These are phyloP conservation scores for Firmiana major DNA, from an alignment of 345 rosid species.

Conservation along the genomic window DNA sequence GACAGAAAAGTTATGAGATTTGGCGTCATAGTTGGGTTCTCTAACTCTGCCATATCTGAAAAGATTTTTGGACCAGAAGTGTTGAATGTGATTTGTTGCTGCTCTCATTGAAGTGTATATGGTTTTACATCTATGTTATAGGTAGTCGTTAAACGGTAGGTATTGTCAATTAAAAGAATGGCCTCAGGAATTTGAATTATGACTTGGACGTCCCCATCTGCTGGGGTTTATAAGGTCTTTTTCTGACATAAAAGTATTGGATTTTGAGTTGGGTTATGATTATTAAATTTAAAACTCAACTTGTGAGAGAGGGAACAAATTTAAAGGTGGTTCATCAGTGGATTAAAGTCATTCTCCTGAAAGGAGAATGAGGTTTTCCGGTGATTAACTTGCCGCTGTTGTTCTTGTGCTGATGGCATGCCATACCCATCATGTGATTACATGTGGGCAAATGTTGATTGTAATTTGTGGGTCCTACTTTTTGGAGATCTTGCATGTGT, in stretches of 20 bases:
- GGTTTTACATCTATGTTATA: constrained; percentile 3
- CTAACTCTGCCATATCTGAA: constrained; percentile 58
- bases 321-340: constrained; percentile 15
- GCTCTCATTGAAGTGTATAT: constrained; percentile 9
- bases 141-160: constrained; percentile 40
- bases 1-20: constrained; percentile 68
- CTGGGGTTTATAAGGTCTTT: constrained; percentile 2
- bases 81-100: not conserved
- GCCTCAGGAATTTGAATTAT: constrained; percentile 17
- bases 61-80: not conserved
- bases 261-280: constrained; percentile 22
- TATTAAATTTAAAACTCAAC: constrained; percentile 34
- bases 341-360: constrained; percentile 16
- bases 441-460: constrained; percentile 38
- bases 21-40: constrained; percentile 57
- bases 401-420: constrained; percentile 24
- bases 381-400: constrained; percentile 14
- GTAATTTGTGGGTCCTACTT: constrained; percentile 25
- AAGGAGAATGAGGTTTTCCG: not conserved
- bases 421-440: constrained; percentile 58
- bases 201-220: constrained; percentile 16
- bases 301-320: constrained; percentile 31
- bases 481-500: constrained; percentile 42
- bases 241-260: constrained; percentile 10
- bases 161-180: constrained; percentile 10